These are phyloP conservation scores for Blepharisma undulans DNA, from an alignment of 169 alveolate species.

Conservation along the genomic window DNA sequence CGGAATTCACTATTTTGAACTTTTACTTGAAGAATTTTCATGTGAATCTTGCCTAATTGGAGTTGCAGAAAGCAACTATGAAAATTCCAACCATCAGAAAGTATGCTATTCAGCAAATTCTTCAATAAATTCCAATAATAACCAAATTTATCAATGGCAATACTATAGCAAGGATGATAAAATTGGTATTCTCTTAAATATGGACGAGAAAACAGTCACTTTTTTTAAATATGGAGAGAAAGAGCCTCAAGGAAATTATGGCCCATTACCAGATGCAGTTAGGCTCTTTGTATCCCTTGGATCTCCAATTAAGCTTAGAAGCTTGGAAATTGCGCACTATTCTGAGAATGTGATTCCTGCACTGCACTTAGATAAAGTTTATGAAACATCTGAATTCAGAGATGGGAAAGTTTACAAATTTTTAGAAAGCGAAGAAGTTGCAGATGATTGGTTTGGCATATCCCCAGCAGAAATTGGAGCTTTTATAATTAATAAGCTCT, in stretches of 20 bases:
- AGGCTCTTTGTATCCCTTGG: neutral
- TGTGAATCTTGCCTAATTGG: neutral
- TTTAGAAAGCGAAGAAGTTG: too few relatives aligned
- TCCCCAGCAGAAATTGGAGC: too few relatives aligned
- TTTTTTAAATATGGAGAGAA: constrained; percentile 14
- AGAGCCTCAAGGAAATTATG: neutral
- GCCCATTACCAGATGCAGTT: constrained; percentile 18
- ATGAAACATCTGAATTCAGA: too few relatives aligned
- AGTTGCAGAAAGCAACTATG: neutral
- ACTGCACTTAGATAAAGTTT: too few relatives aligned
- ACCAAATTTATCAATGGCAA: constrained; percentile 12
- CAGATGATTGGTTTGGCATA: too few relatives aligned
- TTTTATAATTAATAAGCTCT: too few relatives aligned
- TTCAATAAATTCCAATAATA: neutral
- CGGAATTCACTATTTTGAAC: constrained; percentile 19
- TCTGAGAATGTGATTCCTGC: too few relatives aligned
- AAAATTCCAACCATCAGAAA: neutral
- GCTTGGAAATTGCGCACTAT: too few relatives aligned
- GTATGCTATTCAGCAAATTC: neutral
- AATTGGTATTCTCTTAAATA: constrained; percentile 24
- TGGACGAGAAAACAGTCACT: constrained; percentile 33
- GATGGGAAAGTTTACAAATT: too few relatives aligned
- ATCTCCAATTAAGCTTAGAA: too few relatives aligned
- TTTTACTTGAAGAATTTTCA: neutral
- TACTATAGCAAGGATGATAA: neutral